Evolutionary conservation across 345 rosid species (phyloP), one percentile per base, ranked within the genome.

Genomic region (Euphorbia lathyris): DNA sequence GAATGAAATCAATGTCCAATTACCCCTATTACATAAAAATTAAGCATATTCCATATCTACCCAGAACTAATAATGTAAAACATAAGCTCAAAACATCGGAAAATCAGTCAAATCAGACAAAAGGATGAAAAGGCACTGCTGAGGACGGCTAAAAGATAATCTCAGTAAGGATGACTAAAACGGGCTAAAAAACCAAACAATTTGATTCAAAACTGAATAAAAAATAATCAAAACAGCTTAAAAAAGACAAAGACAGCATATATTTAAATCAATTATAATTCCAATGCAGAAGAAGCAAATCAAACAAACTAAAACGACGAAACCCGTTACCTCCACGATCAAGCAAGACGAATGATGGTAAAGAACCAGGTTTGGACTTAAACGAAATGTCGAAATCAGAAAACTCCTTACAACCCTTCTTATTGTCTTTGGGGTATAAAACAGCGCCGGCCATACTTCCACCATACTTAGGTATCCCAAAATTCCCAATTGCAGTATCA

Each of bases 361-460:
- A 88, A 74, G 90, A 81, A 43, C 99, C 99, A 57, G 97, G 96
- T 76, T 82, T 81, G 30, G 96, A 72, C 70, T 85, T 72, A 63
- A 83, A 90, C 25, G 91, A 87, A 78, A 89, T 82, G 50, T 83
- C 83, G 72, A 83, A 88, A 32, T 78, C 88, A 66, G 81, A 76
- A 64, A 88, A 92, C 57, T 79, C 90, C 36, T 80, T 85, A 45
- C 99, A 95, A 9, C 88, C 96, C 76, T 92, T 88, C 77, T 43
- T 83, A 74, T 95, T 92, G 63, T 87, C 85, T 61, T 83, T 87
- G 0, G 93, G 97, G 67, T 90, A 95, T 66, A 76, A 59, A 58
- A 90, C 97, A 19, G 86, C 74, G 0, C 97, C 99, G 0, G 97
- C 97, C 97, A 95, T 88, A 80, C 97, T 92, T n/a, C 99, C 99